Evolutionary conservation across 192 early-diverging fungal genomes (phyloP), one percentile per base, ranked within the genome.

Genomic region (Radiomyces spectabilis): DNA sequence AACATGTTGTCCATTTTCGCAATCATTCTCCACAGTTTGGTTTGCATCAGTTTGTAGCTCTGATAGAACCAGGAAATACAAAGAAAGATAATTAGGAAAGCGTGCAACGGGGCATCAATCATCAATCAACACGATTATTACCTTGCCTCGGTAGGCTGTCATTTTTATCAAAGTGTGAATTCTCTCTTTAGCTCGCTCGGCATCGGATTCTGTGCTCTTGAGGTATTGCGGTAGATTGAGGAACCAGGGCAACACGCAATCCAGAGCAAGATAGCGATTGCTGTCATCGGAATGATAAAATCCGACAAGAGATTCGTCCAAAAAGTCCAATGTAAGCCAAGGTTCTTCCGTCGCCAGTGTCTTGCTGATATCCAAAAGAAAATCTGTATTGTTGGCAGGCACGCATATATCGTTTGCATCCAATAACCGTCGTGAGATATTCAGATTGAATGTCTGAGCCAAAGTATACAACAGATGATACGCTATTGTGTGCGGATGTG

Each of bases 381-480:
- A 96, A 30, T 76, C 61, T 9, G 83, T 71, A 65, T 82, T 88
- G 61, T 94, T 95, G 22, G 80, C 77, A 21, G 95, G 95, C 40
- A 96, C 82, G 46, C 89, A 93, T 19, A 92, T 58, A 65, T 76
- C 79, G 48, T 75, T 84, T 8, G 87, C 79, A 60, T 75, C 79
- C n/a, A 90, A 66, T 10, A 97, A 61, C 53, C 83, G 78, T 21
- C 80, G 80, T 0, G 80, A 82, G 21, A 93, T 77, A 42, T 87
- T 83, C 71, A 92, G 86, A 41, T 82, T 81, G 60, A 92, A 93
- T 18, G 82, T 86, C 2, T 68, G 65, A 19, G 85, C 79, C 0
- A 95, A 63, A 7, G 92, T 79, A 55, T 82, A 86, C n/a, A 96
- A 77, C 58, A 97, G 78, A 61, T 92, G 84, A 71, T 96, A 98